A percentile compares a stretch with the other conserved stretches of the same genome.
These are phyloP conservation scores for Boletellus sp. DNA, from an alignment of 1,284 basidiomycete genomes.

Conservation along the genomic window DNA sequence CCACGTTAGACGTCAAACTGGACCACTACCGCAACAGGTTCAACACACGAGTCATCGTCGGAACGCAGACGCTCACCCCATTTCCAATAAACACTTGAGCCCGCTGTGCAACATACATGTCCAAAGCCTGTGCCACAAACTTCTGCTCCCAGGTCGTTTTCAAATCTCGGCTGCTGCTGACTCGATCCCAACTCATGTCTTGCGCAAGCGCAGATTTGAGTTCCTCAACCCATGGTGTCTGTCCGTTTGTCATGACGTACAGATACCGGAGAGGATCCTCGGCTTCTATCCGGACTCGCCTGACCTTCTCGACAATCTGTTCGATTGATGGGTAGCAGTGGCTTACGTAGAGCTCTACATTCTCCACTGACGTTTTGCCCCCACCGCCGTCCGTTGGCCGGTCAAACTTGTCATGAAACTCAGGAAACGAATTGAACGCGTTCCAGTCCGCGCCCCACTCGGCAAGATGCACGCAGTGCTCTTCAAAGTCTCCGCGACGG, in stretches of 20 bases:
- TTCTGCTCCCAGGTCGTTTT: constrained; percentile 37
- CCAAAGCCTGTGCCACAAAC: constrained; percentile 39
- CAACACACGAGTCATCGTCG: not conserved
- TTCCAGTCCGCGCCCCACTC: constrained; percentile 39
- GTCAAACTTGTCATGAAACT: constrained; percentile 36
- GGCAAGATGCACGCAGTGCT: constrained; percentile 48
- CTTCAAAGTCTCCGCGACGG: constrained; percentile 56
- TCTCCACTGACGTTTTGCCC: constrained; percentile 23
- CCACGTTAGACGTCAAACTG: constrained; percentile 51
- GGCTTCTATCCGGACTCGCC: constrained; percentile 25
- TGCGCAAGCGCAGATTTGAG: constrained; percentile 39
- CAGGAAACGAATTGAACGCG: constrained; percentile 42
- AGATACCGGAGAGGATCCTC: constrained; percentile 30
- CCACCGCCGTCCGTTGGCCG: constrained; percentile 22
- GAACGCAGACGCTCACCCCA: constrained; percentile 24
- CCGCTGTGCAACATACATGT: constrained; percentile 44
- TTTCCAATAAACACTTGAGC: constrained; percentile 47
- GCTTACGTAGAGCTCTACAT: constrained; percentile 29
- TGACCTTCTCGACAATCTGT: constrained; percentile 39
- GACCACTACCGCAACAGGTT: constrained; percentile 41
- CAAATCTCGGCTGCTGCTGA: constrained; percentile 37
- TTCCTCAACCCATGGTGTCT: constrained; percentile 42
- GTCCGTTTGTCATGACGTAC: constrained; percentile 58
- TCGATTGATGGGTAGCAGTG: constrained; percentile 43
- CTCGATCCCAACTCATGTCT: constrained; percentile 20